Evolutionary conservation across 2,329 filamentous ascomycete species (phyloP), one percentile per base, ranked within the genome.

Genomic region (Paecilomyces niveus): DNA sequence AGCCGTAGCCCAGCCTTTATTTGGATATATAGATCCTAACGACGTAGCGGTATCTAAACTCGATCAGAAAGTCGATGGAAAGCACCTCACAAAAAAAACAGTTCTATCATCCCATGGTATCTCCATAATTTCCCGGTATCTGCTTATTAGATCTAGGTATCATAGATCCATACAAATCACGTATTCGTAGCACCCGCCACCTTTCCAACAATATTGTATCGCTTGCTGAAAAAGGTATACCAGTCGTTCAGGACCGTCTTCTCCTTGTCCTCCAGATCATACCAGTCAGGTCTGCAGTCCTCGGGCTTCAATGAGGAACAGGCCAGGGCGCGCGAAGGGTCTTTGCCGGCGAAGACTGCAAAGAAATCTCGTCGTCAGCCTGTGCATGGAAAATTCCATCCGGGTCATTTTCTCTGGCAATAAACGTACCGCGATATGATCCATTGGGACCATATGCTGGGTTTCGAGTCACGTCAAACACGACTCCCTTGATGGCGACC

Each of bases 201-300:
- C 67, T 77, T 78, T 51, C 77, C 77, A 49, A 79, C 76, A 56
- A 97, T 84, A 68, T 96, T 97, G 78, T 99, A 99, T 59, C 94
- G 83, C 80, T 97, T 99, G 65, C 89, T 90, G 76, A 99, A 99
- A 77, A 96, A 99, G 1, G 89, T 96, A 63, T 88, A 85, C 94
- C 94, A 99, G 74, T 99, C 94, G 57, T 93, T 83, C 61, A 99
- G 78, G 2, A 89, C 87, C 26, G 84, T 85, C 79, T 94, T 90
- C 73, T 97, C 87, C 75, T 94, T 92, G 22, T 96, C 92, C 13
- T 82, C 80, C 55, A 99, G 80, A 68, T 92, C 89, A 59, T 88
- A 81, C 89, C 90, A 97, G 55, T 97, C 88, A 1, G 94, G 79
- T 32, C 79, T 79, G 63, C 90, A 93, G 65, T 97, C 92, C 68